A percentile compares a stretch with the other conserved stretches of the same genome.
Evolutionary conservation across 345 rosid genomes (phyloP).

Genomic region (Pistacia vera): DNA sequence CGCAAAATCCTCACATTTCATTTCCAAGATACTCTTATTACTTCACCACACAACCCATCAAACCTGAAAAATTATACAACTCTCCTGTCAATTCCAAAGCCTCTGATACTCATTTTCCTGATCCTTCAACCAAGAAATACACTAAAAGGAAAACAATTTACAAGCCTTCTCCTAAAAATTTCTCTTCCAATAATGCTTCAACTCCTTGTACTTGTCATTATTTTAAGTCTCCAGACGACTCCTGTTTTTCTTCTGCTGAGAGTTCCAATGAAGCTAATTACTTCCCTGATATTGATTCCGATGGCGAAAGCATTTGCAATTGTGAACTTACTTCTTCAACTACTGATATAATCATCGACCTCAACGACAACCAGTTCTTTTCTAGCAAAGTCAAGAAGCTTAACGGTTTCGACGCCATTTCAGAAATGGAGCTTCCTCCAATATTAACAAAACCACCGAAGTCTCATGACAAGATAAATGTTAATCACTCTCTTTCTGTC

Average conservation of each 20-base stretch:
- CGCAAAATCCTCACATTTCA: constrained; percentile 33
- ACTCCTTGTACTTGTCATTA: constrained; percentile 7
- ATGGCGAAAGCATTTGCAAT: constrained; percentile 29
- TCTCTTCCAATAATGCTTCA: constrained; percentile 29
- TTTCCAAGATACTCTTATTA: constrained; percentile 41
- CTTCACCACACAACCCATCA: constrained; percentile 33
- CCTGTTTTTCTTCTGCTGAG: constrained; percentile 30
- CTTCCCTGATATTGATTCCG: constrained; percentile 30
- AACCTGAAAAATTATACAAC: constrained; percentile 8
- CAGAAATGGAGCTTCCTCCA: constrained; percentile 43
- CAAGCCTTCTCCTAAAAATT: constrained; percentile 53
- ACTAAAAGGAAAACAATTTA: constrained; percentile 50
- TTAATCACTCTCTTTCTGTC: constrained; percentile 23
- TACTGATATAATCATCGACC: constrained; percentile 47
- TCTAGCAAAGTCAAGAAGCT: constrained; percentile 16
- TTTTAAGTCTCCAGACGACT: constrained; percentile 26
- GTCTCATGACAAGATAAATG: constrained; percentile 14
- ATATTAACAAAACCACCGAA: constrained; percentile 35
- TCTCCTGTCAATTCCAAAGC: constrained; percentile 25
- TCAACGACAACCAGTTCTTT: constrained; percentile 25
- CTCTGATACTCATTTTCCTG: constrained; percentile 35
- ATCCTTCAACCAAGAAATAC: constrained; percentile 39
- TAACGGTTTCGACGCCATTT: constrained; percentile 22
- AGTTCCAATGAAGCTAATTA: constrained; percentile 31
- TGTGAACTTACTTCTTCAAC: constrained; percentile 36